These are phyloP conservation scores for Aspergillus ochraceoroseus DNA, from an alignment of 2,329 filamentous ascomycete genomes.

Conservation along the genomic window DNA sequence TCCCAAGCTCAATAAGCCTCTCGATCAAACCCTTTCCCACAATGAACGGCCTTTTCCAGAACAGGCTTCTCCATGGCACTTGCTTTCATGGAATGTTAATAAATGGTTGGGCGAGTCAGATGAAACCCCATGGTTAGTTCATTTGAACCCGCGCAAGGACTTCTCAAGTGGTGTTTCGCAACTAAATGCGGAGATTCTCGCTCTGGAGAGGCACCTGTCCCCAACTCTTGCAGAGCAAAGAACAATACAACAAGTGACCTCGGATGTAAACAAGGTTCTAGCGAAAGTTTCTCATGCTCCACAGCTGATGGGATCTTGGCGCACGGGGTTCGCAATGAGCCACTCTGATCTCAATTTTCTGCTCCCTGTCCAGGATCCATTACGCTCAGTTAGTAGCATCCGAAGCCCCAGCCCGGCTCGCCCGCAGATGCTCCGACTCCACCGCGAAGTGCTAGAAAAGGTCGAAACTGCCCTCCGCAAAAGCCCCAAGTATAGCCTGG, in stretches of 20 bases:
- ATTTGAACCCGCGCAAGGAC: slow-evolving; percentile 15
- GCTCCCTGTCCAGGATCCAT: slow-evolving; percentile 29
- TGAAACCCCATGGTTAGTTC: slow-evolving; percentile 35
- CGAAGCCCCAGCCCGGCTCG: slow-evolving; percentile 35
- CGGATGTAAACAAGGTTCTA: slow-evolving; percentile 29
- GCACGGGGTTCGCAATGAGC: slow-evolving; percentile 49
- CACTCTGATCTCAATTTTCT: slow-evolving; percentile 54
- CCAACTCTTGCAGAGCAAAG: slow-evolving; percentile 43
- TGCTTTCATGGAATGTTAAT: slow-evolving; percentile 14
- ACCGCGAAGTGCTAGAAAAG: slow-evolving; percentile 23
- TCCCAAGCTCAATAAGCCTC: too few species aligned
- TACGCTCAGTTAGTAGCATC: slow-evolving; percentile 20
- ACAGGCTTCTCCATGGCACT: not conserved
- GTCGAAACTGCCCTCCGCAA: slow-evolving; percentile 24
- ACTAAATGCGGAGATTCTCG: slow-evolving; percentile 46
- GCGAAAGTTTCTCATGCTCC: slow-evolving; percentile 29
- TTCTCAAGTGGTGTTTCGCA: slow-evolving; percentile 24
- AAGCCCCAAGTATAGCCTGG: slow-evolving; percentile 22
- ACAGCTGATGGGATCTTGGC: slow-evolving; percentile 52
- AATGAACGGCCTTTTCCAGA: not conserved
- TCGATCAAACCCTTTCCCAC: too few species aligned
- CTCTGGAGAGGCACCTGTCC: slow-evolving; percentile 44
- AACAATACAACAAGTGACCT: slow-evolving; percentile 24
- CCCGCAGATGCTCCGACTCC: slow-evolving; percentile 28
- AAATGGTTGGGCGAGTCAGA: slow-evolving; percentile 12